Percentiles rank a stretch among this genome's conserved stretches.
These are phyloP conservation scores for Barbarea vulgaris DNA, from an alignment of 345 rosid genomes.

Conservation along the genomic window DNA sequence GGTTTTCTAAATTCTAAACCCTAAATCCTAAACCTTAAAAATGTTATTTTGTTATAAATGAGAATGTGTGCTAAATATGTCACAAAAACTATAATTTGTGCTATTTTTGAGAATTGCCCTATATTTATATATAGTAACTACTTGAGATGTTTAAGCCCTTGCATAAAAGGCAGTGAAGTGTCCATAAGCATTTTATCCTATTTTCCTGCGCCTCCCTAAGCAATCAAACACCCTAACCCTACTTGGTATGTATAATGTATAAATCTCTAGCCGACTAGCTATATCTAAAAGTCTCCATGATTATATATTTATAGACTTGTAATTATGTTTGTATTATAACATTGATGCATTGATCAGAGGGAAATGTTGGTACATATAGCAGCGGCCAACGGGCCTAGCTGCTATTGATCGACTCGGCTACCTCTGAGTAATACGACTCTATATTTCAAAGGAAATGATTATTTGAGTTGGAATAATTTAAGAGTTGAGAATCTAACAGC, in stretches of 20 bases:
- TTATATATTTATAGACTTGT: neutral
- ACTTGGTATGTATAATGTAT: neutral
- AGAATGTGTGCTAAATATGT: too few species aligned
- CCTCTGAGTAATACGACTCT: neutral
- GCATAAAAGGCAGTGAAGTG: neutral
- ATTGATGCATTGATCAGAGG: neutral
- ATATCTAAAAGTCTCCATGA: neutral
- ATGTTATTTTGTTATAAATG: too few species aligned
- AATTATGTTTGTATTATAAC: neutral
- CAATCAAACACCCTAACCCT: neutral
- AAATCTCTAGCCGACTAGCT: neutral
- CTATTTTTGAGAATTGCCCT: too few species aligned
- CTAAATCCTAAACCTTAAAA: too few species aligned
- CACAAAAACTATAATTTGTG: too few species aligned
- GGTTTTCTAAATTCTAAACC: too few species aligned
- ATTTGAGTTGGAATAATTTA: neutral
- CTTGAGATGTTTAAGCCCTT: constrained; percentile 20
- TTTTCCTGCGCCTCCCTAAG: neutral
- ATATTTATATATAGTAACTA: neutral
- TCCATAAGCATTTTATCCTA: neutral
- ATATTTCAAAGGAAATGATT: neutral
- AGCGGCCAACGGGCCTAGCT: neutral
- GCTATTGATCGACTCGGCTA: neutral
- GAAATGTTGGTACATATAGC: neutral
- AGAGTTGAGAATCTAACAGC: neutral